Percentiles rank a stretch among this genome's conserved stretches.
Conservation (phyloP, 495 filamentous ascomycete species). For the Aspergillus biplanus region DNA sequence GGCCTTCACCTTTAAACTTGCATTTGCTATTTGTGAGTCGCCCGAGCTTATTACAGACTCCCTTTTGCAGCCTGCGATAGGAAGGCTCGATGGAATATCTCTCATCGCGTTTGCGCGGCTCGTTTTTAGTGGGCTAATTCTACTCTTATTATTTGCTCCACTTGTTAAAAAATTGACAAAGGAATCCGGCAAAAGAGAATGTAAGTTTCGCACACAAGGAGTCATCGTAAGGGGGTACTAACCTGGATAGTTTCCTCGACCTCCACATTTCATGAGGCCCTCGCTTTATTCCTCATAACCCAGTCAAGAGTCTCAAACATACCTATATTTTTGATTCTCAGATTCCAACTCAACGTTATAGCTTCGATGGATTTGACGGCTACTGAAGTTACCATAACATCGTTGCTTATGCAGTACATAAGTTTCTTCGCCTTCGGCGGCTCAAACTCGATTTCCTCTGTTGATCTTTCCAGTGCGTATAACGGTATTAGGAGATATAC, state of each 20-base stretch:
- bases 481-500: slow-evolving; percentile 78
- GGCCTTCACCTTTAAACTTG: slow-evolving; percentile 81
- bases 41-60: slow-evolving; percentile 75
- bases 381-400: slow-evolving; percentile 63
- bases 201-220: slow-evolving; percentile 21
- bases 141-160: slow-evolving; percentile 38
- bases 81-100: slow-evolving; percentile 54
- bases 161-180: slow-evolving; percentile 7
- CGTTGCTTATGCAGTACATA: slow-evolving; percentile 68
- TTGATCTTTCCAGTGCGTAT: slow-evolving; percentile 82
- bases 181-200: background rate
- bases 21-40: slow-evolving; percentile 80
- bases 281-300: slow-evolving; percentile 80
- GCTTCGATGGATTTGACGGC: slow-evolving; percentile 46
- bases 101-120: slow-evolving; percentile 46
- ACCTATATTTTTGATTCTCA: slow-evolving; percentile 79
- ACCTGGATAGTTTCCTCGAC: slow-evolving; percentile 23
- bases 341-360: slow-evolving; percentile 59
- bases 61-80: slow-evolving; percentile 47
- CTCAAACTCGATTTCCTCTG: slow-evolving; percentile 88
- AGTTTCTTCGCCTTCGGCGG: slow-evolving; percentile 92
- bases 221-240: slow-evolving; percentile 4
- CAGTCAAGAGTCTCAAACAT: slow-evolving; percentile 83
- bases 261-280: slow-evolving; percentile 61
- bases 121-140: slow-evolving; percentile 52